These are phyloP conservation scores for Orbilia oligospora DNA, from an alignment of 2,329 filamentous ascomycete genomes.

Conservation along the genomic window DNA sequence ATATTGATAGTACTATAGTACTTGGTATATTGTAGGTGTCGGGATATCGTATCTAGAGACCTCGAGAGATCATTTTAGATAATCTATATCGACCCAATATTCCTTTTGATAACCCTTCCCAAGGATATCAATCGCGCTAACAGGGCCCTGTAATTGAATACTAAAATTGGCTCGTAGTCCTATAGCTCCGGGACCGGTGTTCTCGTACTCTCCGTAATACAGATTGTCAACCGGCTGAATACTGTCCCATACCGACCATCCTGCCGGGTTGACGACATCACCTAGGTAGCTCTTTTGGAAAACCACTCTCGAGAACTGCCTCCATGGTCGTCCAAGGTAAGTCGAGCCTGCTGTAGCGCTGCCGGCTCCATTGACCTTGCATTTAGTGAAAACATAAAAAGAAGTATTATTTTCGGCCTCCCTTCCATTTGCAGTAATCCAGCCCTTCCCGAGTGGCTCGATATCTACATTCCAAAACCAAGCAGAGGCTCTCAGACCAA, in stretches of 20 bases:
- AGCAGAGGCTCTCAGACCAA: conserved; percentile 71
- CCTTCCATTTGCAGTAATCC: conserved; percentile 70
- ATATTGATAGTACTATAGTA: too few species aligned
- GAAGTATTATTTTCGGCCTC: conserved; percentile 67
- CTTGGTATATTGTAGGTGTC: too few species aligned
- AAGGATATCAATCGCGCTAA: conserved; percentile 34
- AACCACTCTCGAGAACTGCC: conserved; percentile 68
- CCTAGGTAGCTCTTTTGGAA: conserved; percentile 72
- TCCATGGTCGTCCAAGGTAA: conserved; percentile 73
- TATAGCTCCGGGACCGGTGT: conserved; percentile 73
- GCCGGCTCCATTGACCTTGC: conserved; percentile 68
- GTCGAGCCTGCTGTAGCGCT: conserved; percentile 66
- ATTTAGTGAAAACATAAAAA: conserved; percentile 74
- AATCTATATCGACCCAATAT: conserved; percentile 45
- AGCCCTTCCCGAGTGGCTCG: conserved; percentile 69
- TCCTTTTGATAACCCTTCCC: conserved; percentile 45
- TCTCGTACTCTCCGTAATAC: conserved; percentile 74
- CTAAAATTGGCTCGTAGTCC: conserved; percentile 69
- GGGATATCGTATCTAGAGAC: too few species aligned
- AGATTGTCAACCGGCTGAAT: conserved; percentile 70
- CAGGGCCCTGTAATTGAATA: background rate
- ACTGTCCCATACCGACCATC: conserved; percentile 73
- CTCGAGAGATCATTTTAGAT: conserved; percentile 30
- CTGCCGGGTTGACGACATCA: conserved; percentile 73
- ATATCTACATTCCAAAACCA: conserved; percentile 72